A percentile compares a stretch with the other conserved stretches of the same genome.
These are phyloP conservation scores for Boletus vermiculosoides DNA, from an alignment of 768 basidiomycete genomes.

Conservation along the genomic window DNA sequence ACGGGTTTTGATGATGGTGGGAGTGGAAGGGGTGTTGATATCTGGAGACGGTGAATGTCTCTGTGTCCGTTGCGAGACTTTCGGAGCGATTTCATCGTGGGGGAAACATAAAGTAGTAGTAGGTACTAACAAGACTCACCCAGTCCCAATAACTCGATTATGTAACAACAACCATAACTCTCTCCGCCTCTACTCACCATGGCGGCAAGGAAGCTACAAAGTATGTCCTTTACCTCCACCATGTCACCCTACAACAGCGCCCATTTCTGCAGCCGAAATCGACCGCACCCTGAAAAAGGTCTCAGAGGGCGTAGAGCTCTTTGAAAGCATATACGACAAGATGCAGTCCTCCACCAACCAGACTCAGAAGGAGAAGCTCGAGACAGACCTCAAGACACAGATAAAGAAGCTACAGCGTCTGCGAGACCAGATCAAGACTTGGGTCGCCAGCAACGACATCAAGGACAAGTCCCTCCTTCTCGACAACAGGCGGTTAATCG, in stretches of 20 bases:
- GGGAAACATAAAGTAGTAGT: too few species aligned
- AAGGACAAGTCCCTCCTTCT: slow-evolving; percentile 94
- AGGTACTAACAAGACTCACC: too few species aligned
- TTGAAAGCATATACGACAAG: slow-evolving; percentile 96
- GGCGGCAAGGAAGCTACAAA: slow-evolving; percentile 91
- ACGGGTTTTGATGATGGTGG: slow-evolving; percentile 46
- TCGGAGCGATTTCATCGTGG: slow-evolving; percentile 75
- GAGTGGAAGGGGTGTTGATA: slow-evolving; percentile 67
- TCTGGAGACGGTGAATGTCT: slow-evolving; percentile 57
- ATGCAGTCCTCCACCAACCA: slow-evolving; percentile 95
- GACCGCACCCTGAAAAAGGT: slow-evolving; percentile 99
- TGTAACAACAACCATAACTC: slow-evolving; percentile 16
- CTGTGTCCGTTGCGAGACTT: slow-evolving; percentile 63
- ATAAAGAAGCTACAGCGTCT: slow-evolving; percentile 92
- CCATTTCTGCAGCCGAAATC: slow-evolving; percentile 79
- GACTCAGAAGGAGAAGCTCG: slow-evolving; percentile 98
- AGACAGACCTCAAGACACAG: slow-evolving; percentile 94
- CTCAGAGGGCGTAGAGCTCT: slow-evolving; percentile 89
- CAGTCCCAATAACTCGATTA: too few species aligned
- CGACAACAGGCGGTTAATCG: slow-evolving; percentile 94
- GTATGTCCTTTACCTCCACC: slow-evolving; percentile 38
- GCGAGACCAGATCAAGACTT: slow-evolving; percentile 89
- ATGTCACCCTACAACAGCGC: background rate
- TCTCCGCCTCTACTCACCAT: slow-evolving; percentile 44
- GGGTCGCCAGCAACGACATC: slow-evolving; percentile 97